Evolutionary conservation across 169 alveolate species (phyloP), one percentile per base, ranked within the genome.

Genomic region (Babesia ovis): DNA sequence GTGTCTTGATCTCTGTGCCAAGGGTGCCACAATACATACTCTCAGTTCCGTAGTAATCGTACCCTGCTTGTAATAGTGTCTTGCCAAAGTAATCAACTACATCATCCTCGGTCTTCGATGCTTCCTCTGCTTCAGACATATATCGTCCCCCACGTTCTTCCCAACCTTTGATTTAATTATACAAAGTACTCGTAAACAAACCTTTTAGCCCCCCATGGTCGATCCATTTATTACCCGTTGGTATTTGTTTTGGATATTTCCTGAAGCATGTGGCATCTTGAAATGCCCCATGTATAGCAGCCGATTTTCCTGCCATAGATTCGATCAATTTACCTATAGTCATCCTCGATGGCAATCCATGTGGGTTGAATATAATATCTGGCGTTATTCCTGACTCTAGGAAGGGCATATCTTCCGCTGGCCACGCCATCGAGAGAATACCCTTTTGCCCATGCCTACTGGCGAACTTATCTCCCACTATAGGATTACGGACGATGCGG

Each of bases 261-360:
- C 95, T 90, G 83, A 94, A 94, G 48, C 96, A 93, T 43, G 96
- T 94, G 57, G 97, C 96, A 66, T 94, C 96, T 81, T 93, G 96
- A 75, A 92, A 91, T 48, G 96, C 94, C 20, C 99, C 99, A 46
- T 94, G 90, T 14, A 97, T 74, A 34, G 99, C 97, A 6, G 99
- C 99, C 18, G 97, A 93, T 83, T 98, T 98, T 29, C 99, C 99
- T 20, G 99, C 99, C 94, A 98, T 92, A 72, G 98, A 91, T 84
- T 98, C 99, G 12, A 98, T 95, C 68, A 98, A 91, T 46, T 79
- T 79, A 25, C 85, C 98, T 35, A 98, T 96, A 9, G 99, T 98
- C 99, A 98, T 98, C 66, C 99, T 94, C 31, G 99, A 95, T n/a
- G 99, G 99, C 79, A 98, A 96, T 46, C 99, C 99, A 85, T 98